phyloP scores from a whole-genome alignment of 495 filamentous ascomycete species.

The Copromyces sp. region DNA sequence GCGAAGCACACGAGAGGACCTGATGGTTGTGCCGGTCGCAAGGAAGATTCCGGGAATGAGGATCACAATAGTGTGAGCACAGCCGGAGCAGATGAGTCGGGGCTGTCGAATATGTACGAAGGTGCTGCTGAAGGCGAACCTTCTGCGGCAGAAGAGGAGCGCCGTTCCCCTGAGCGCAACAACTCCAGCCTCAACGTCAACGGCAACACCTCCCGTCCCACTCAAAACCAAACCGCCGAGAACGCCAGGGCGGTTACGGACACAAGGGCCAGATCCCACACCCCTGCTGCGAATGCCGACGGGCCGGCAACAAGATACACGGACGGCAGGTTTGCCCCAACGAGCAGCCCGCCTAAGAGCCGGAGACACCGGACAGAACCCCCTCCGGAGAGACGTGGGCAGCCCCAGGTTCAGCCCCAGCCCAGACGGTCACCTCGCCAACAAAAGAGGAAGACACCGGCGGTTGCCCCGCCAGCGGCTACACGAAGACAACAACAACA shows the following conservation, averaged over 20 bases:
- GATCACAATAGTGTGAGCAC: slow-evolving; percentile 44
- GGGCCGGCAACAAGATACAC: neutral
- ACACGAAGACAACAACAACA: neutral
- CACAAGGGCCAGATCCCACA: neutral
- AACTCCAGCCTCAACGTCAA: neutral
- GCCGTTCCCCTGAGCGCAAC: slow-evolving; percentile 13
- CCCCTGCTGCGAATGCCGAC: neutral
- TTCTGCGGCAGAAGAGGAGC: slow-evolving; percentile 35
- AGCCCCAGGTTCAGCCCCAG: neutral
- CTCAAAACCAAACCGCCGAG: neutral
- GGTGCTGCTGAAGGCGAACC: slow-evolving; percentile 38
- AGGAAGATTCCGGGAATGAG: slow-evolving; percentile 76
- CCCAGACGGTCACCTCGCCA: neutral
- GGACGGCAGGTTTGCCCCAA: neutral
- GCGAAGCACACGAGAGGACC: slow-evolving; percentile 92
- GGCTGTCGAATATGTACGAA: slow-evolving; percentile 74
- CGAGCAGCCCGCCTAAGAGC: neutral
- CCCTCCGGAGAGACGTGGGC: neutral
- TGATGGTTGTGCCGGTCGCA: slow-evolving; percentile 84
- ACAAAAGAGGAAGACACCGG: neutral
- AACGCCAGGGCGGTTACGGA: neutral
- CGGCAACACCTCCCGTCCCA: neutral
- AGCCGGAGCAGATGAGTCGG: slow-evolving; percentile 54
- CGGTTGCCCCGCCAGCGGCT: neutral
- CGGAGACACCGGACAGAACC: neutral